Evolutionary conservation across 2,329 filamentous ascomycete species (phyloP), one percentile per base, ranked within the genome.

Genomic region (Stenocarpella maydis): DNA sequence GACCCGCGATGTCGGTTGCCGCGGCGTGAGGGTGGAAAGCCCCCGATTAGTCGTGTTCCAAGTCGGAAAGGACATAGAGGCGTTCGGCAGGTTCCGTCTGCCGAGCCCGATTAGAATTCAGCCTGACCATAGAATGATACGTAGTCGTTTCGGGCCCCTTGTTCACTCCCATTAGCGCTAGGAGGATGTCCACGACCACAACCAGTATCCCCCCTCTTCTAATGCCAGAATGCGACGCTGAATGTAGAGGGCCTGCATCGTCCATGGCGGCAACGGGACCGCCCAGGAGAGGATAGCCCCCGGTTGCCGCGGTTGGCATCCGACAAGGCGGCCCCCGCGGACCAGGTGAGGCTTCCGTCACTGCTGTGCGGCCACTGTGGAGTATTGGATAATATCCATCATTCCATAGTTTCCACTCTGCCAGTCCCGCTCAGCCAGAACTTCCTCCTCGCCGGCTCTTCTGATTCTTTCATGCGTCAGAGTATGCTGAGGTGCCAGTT

Each of bases 131-230:
- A 2, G n/a, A 6, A n/a, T 5, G 31, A 28, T 26, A 15, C 21
- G 37, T n/a, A 41, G 21, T 58, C 21, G 53, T 28, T 31, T 2
- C 41, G 19, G 15, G 9, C 5, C 34, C 34, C 9, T 9, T 17
- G 8, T 28, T 2, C 19, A 10, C 28, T 15, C 28, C 9, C 7
- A 12, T 49, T 43, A 63, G 9, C 28, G 58, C 58, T 43, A 63
- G 19, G 58, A 61, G 3, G 41, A 63, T 37, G 58, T 49, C 58
- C 58, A 63, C n/a, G 41, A 49, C 58, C 58, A 63, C 26, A 28
- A 34, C 3, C 47, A 43, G 28, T 12, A 45, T 8, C 2, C 7
- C 41, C 1, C 28, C 43, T 2, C 12, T 37, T 2, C 43, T 14
- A 8, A 24, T 37, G 43, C 58, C 58, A n/a, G n/a, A 4, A 17